Evolutionary conservation across 192 early-diverging fungal species (phyloP).

Genomic region (Thoreauomyces humboldtii): DNA sequence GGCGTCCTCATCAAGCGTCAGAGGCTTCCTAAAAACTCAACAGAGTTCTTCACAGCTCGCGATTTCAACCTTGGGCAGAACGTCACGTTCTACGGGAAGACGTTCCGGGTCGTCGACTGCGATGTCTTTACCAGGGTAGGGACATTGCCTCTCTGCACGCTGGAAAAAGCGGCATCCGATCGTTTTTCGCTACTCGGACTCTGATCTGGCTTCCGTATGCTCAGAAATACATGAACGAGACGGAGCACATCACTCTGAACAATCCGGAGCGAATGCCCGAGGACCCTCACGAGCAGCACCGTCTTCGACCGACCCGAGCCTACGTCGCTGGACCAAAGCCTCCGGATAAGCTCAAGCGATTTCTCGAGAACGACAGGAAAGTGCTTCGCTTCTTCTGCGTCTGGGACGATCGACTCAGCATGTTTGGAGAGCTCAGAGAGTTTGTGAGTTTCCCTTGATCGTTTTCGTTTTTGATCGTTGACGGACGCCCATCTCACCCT

Average conservation of each 20-base stretch:
- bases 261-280: conserved; percentile 49
- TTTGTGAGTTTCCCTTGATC: conserved; percentile 42
- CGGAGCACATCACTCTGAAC: conserved; percentile 52
- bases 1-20: conserved; percentile 65
- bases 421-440: conserved; percentile 62
- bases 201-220: too few relatives aligned
- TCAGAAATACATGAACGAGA: conserved; percentile 53
- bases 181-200: too few relatives aligned
- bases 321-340: conserved; percentile 18
- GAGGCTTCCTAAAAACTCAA: conserved; percentile 51
- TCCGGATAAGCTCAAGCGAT: conserved; percentile 54
- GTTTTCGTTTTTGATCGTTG: not conserved
- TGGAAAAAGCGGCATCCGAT: too few relatives aligned
- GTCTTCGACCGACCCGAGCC: conserved; percentile 45
- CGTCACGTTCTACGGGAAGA: conserved; percentile 63
- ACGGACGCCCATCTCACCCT: not conserved
- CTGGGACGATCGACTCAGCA: conserved; percentile 59
- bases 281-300: conserved; percentile 49
- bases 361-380: conserved; percentile 60
- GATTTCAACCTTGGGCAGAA: conserved; percentile 61
- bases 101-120: conserved; percentile 54
- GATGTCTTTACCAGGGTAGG: conserved; percentile 61
- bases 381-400: conserved; percentile 64
- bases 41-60: conserved; percentile 46
- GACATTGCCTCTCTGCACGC: too few relatives aligned